Evolutionary conservation across 208 protist species (phyloP).

Genomic region (Acanthamoeba castellanii): DNA sequence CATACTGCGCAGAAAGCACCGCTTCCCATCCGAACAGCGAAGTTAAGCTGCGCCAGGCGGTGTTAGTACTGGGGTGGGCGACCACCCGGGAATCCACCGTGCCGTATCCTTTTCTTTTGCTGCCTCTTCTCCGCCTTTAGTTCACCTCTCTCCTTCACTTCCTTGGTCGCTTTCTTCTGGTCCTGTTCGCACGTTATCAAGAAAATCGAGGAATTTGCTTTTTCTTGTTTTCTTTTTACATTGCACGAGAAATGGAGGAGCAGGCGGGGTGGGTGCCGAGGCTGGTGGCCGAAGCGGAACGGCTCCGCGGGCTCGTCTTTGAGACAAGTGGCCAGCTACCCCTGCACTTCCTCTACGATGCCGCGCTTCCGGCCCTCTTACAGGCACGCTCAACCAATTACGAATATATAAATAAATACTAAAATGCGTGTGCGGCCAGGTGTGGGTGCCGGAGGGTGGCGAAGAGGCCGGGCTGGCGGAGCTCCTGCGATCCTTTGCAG

Average conservation of each 20-base stretch:
- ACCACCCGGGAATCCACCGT: no score
- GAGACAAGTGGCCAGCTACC: not conserved
- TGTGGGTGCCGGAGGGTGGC: not conserved
- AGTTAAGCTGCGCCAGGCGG: no score
- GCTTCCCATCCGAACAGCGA: no score
- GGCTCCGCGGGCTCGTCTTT: not conserved
- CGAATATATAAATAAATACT: not conserved
- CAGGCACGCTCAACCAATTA: not conserved
- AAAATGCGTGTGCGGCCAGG: not conserved
- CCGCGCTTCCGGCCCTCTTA: not conserved
- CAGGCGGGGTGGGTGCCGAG: not conserved
- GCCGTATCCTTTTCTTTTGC: no score
- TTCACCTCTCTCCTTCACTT: no score
- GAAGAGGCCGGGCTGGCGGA: not conserved
- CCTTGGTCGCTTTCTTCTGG: no score
- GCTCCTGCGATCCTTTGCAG: not conserved
- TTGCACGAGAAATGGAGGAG: not conserved
- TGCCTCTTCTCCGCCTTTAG: no score
- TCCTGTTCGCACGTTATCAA: no score
- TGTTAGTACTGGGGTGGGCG: no score
- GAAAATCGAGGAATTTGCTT: no score
- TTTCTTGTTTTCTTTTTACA: not conserved
- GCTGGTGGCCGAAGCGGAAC: not conserved
- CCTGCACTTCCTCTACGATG: not conserved
- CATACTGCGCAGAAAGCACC: no score